These are phyloP conservation scores for Petunia secreta DNA, from an alignment of 257 asterid genomes.

Conservation along the genomic window DNA sequence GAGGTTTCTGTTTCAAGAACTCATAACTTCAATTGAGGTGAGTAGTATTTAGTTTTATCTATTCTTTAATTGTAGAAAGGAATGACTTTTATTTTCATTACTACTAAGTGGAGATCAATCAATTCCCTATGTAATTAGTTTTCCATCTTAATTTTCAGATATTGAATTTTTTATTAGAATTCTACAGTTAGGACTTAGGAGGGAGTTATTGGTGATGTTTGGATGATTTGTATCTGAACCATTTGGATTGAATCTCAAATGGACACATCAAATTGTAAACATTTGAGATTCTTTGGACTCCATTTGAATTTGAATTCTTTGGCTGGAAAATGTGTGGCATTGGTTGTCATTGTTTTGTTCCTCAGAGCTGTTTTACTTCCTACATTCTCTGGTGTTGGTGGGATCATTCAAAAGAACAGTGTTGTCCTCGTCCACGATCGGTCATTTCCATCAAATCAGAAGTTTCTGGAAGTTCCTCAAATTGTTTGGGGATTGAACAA, in stretches of 20 bases:
- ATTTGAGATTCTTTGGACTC: slow-evolving; percentile 57
- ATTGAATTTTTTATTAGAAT: slow-evolving; percentile 12
- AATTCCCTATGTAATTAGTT: neutral
- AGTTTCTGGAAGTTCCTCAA: slow-evolving; percentile 81
- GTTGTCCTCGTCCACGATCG: slow-evolving; percentile 28
- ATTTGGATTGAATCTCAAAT: slow-evolving; percentile 43
- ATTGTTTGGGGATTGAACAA: slow-evolving; percentile 90
- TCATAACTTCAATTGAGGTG: slow-evolving; percentile 1
- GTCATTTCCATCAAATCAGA: slow-evolving; percentile 21
- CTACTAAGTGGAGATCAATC: neutral
- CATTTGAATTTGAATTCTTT: slow-evolving; percentile 51
- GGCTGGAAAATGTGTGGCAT: slow-evolving; percentile 59
- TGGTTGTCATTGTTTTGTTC: slow-evolving; percentile 50
- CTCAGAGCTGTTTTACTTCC: slow-evolving; percentile 49
- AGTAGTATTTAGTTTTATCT: neutral
- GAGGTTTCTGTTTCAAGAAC: neutral
- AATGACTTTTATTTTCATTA: neutral
- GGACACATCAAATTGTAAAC: slow-evolving; percentile 55
- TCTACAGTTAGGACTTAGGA: slow-evolving; percentile 13
- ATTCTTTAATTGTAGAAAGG: neutral
- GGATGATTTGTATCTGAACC: slow-evolving; percentile 29
- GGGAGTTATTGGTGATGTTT: neutral
- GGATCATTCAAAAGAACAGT: slow-evolving; percentile 38
- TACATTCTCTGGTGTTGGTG: slow-evolving; percentile 41
- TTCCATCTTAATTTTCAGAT: neutral